Evolutionary conservation across 148 eudicot species (phyloP).

Genomic region (Hydrangea macrophylla): DNA sequence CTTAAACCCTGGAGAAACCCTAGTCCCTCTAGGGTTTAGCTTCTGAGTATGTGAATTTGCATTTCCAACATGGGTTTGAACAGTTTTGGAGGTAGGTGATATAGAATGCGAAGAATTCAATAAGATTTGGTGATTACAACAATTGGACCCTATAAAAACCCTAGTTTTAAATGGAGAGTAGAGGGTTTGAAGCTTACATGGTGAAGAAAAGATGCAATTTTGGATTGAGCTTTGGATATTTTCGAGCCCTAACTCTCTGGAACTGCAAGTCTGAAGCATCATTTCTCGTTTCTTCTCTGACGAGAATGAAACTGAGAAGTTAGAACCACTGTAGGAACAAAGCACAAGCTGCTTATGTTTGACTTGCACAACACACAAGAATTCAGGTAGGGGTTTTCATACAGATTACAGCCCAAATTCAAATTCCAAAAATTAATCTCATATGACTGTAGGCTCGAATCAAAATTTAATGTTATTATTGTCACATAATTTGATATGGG

Average conservation of each 20-base stretch:
- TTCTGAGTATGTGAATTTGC: constrained; percentile 16
- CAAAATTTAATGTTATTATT: too few species aligned
- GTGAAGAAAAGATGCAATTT: constrained; percentile 9
- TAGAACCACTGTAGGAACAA: too few species aligned
- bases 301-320: too few species aligned
- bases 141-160: constrained; percentile 39
- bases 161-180: constrained; percentile 24
- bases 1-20: constrained; percentile 61
- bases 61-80: constrained; percentile 12
- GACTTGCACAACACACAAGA: too few species aligned
- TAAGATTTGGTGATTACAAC: constrained; percentile 9
- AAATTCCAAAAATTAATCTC: too few species aligned
- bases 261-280: constrained; percentile 46
- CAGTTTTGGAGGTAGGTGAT: constrained; percentile 2
- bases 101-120: not conserved
- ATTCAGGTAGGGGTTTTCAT: too few species aligned
- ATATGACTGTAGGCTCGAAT: too few species aligned
- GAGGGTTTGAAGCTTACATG: constrained; percentile 60
- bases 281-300: constrained; percentile 7
- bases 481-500: too few species aligned
- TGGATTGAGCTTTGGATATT: constrained; percentile 21
- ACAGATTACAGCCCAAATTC: too few species aligned
- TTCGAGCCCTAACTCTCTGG: constrained; percentile 31
- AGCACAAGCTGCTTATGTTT: too few species aligned
- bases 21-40: constrained; percentile 24